Conservation (phyloP, 2,329 filamentous ascomycete genomes). For the Colletotrichum nymphaeae region DNA sequence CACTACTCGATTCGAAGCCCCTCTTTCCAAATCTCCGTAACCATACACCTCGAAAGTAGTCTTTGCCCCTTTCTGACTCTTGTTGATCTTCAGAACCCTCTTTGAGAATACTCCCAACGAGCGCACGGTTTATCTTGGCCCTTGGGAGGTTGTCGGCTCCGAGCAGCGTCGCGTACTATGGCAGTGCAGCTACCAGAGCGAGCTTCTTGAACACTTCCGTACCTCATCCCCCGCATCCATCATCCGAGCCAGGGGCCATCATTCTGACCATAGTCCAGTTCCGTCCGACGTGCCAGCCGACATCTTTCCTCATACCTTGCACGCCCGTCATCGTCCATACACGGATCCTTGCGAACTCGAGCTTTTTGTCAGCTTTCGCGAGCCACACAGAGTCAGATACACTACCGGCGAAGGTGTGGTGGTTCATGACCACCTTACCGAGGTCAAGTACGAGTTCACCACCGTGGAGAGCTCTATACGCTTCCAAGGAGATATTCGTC, state of each 20-base stretch:
- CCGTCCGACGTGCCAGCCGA: constrained; percentile 57
- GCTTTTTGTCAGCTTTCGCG: constrained; percentile 59
- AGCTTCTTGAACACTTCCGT: constrained; percentile 64
- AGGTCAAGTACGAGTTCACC: constrained; percentile 63
- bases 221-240: constrained; percentile 38
- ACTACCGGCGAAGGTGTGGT: constrained; percentile 58
- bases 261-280: constrained; percentile 47
- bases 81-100: constrained; percentile 52
- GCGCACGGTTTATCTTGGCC: constrained; percentile 63
- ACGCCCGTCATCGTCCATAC: constrained; percentile 62
- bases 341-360: constrained; percentile 62
- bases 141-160: constrained; percentile 61
- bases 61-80: constrained; percentile 22
- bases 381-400: constrained; percentile 61
- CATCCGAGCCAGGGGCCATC: neutral
- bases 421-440: constrained; percentile 60
- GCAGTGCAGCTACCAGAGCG: constrained; percentile 64
- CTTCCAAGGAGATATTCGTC: constrained; percentile 61
- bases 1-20: constrained; percentile 36
- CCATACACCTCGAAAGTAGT: constrained; percentile 30
- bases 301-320: constrained; percentile 60
- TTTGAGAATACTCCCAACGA: constrained; percentile 62
- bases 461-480: constrained; percentile 58
- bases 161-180: constrained; percentile 62
- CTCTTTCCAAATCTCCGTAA: constrained; percentile 33